These are phyloP conservation scores for Prunus fruticosa DNA, from an alignment of 306 rosid species.

Conservation along the genomic window DNA sequence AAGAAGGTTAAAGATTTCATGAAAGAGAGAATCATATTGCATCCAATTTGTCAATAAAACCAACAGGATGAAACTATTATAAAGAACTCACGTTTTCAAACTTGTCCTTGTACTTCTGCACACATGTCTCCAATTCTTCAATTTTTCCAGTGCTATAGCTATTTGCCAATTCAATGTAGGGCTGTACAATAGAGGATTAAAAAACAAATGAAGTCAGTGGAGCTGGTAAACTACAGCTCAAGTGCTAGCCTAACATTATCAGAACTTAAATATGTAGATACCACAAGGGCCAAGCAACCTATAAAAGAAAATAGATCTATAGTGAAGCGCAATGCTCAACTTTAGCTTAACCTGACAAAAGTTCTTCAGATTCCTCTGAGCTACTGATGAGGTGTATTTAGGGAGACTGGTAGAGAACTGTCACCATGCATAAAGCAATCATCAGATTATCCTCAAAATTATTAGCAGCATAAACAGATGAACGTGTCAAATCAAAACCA, in stretches of 20 bases:
- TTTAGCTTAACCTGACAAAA: constrained; percentile 56
- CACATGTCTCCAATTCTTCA: constrained; percentile 41
- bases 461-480: neutral
- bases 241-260: neutral
- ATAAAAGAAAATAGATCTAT: neutral
- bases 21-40: neutral
- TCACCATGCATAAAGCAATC: constrained; percentile 21
- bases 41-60: neutral
- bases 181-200: constrained; percentile 37
- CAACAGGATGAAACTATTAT: neutral
- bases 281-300: neutral
- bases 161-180: constrained; percentile 62
- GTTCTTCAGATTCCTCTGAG: constrained; percentile 76
- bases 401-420: constrained; percentile 80
- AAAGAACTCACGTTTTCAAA: constrained; percentile 56
- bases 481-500: neutral
- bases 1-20: neutral
- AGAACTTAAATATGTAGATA: neutral
- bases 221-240: neutral
- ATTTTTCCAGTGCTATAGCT: constrained; percentile 49
- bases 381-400: constrained; percentile 72
- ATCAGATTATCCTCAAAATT: neutral
- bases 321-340: constrained; percentile 5
- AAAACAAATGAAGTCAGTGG: neutral
- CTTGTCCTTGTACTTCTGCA: constrained; percentile 46